Evolutionary conservation across 2,329 filamentous ascomycete species (phyloP), one percentile per base, ranked within the genome.

Genomic region (Calonectria henricotiae): DNA sequence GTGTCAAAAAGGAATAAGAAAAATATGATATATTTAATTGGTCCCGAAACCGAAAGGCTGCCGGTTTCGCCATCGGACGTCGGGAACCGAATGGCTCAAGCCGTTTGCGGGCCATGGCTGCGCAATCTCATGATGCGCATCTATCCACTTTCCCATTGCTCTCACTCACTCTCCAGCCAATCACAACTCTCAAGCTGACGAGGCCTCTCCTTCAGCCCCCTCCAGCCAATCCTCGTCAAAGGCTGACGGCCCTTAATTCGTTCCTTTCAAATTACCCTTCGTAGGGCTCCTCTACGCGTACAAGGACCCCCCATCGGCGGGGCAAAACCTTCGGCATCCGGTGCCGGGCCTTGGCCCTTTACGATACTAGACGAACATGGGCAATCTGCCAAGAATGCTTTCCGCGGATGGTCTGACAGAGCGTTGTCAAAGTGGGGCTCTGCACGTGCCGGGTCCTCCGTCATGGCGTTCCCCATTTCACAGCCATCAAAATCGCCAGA

Each of bases 111-210:
- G 51, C 51, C 39, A 54, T 25, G 44, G 69, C 69, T 71, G 67
- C 75, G 75, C 74, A 76, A 75, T 68, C 73, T 41, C 49, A 61
- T 65, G 51, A 47, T 51, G 25, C 54, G 54, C 69, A 71, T 71
- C 68, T 68, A 69, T 46, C 73, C 73, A 70, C 64, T 43, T 35
- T 41, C 12, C 47, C 27, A n/a, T n/a, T 20, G 20, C 49, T 51
- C 20, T 37, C 39, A 12, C 13, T 17, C n/a, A 12, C 17, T 17
- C n/a, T 8, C 20, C 20, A 62, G 65, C 77, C 81, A 82, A 82
- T 81, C 71, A 78, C 61, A 44, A 46, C 39, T 61, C 62, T 70
- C 51, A 54, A 79, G 81, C 79, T 82, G 78, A 82, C 81, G 81
- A 82, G 80, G 79, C 77, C 71, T 70, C 71, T 23, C 51, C 67